Conservation (phyloP, 73 alveolate species). For the Paramecium caudatum region DNA sequence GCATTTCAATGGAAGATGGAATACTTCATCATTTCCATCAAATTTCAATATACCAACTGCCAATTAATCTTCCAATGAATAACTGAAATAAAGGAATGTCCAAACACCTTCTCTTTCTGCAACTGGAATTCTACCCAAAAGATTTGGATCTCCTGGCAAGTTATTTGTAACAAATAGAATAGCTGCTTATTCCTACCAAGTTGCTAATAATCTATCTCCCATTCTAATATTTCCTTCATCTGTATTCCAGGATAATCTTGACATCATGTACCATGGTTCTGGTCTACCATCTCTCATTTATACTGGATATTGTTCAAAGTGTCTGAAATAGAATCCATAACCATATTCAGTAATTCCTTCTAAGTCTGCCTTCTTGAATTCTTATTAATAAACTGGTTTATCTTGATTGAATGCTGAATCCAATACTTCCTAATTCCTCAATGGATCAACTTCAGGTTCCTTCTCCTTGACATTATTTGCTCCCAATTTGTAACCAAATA, state of each 20-base stretch:
- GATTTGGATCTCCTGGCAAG: constrained; percentile 56
- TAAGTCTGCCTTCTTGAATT: constrained; percentile 42
- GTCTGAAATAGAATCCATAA: constrained; percentile 58
- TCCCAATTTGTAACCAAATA: constrained; percentile 31
- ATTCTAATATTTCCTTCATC: constrained; percentile 52
- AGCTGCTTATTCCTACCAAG: constrained; percentile 34
- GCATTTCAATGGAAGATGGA: not conserved
- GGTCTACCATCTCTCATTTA: constrained; percentile 5
- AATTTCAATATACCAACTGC: constrained; percentile 51
- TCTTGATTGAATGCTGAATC: constrained; percentile 51
- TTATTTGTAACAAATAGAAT: constrained; percentile 11
- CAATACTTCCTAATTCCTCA: constrained; percentile 31
- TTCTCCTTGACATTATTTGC: not conserved
- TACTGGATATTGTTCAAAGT: constrained; percentile 22
- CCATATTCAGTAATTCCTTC: constrained; percentile 46
- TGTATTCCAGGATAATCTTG: constrained; percentile 37
- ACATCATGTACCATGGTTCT: constrained; percentile 60
- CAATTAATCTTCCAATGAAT: not conserved
- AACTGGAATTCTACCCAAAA: not conserved
- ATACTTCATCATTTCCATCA: constrained; percentile 34
- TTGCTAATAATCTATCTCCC: constrained; percentile 68
- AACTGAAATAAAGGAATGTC: constrained; percentile 68
- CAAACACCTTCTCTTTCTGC: constrained; percentile 65
- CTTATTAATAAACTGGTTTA: constrained; percentile 4
- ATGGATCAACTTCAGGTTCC: constrained; percentile 37